phyloP scores from a whole-genome alignment of 1,139 yeast genomes.

The Taphrina pruni region DNA sequence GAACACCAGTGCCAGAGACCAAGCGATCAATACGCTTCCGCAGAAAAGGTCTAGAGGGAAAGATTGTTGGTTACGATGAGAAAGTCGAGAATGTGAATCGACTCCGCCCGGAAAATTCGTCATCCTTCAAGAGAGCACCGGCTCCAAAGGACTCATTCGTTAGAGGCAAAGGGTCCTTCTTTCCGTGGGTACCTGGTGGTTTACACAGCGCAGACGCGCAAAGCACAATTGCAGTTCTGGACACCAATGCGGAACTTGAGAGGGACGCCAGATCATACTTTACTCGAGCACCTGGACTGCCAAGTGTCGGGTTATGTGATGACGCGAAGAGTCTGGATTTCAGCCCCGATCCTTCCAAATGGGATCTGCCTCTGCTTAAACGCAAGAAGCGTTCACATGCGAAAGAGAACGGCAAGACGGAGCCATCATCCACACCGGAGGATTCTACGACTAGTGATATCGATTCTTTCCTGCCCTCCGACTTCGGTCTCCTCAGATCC shows the following conservation, averaged over 20 bases:
- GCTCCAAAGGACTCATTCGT: constrained; percentile 67
- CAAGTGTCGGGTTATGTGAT: constrained; percentile 1
- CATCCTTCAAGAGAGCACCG: constrained; percentile 61
- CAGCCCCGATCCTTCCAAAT: constrained; percentile 39
- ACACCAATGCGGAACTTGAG: constrained; percentile 6
- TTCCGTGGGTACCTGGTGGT: constrained; percentile 97
- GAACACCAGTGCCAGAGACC: not conserved
- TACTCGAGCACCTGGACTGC: constrained; percentile 24
- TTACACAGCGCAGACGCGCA: constrained; percentile 47
- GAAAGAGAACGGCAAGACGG: constrained; percentile 27
- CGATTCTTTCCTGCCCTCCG: constrained; percentile 77
- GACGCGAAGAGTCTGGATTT: not conserved
- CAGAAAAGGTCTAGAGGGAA: constrained; percentile 76
- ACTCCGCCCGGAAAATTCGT: constrained; percentile 25
- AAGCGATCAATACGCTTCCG: constrained; percentile 50
- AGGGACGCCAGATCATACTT: not conserved
- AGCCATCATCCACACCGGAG: constrained; percentile 36
- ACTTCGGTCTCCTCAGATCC: constrained; percentile 45
- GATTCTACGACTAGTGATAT: constrained; percentile 55
- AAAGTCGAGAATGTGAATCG: constrained; percentile 18
- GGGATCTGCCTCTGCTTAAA: constrained; percentile 35
- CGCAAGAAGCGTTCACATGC: constrained; percentile 7
- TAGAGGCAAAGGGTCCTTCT: constrained; percentile 71
- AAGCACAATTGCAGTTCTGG: not conserved
- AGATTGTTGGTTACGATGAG: constrained; percentile 68